These are phyloP conservation scores for Ascochyta clinopodiicola DNA, from an alignment of 2,329 filamentous ascomycete species.

Conservation along the genomic window DNA sequence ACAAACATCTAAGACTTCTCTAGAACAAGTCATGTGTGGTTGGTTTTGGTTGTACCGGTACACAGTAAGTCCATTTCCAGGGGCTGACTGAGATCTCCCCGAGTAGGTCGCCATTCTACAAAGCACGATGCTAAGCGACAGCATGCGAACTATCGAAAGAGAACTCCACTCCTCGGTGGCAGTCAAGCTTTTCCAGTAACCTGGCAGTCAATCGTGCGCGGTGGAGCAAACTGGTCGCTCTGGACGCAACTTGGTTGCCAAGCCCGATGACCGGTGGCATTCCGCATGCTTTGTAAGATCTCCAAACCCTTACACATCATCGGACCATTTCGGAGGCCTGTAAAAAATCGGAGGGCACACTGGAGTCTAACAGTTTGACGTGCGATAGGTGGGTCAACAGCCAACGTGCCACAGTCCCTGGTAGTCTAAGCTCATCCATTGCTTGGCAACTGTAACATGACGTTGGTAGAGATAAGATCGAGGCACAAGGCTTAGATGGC, in stretches of 20 bases:
- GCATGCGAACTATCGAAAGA: not conserved
- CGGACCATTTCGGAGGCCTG: not conserved
- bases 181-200: not conserved
- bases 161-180: not conserved
- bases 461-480: not conserved
- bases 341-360: not conserved
- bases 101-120: not conserved
- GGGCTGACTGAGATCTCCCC: not conserved
- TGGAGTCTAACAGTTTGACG: conserved; percentile 5
- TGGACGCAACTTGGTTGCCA: not conserved
- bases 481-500: not conserved
- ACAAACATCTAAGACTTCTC: not conserved
- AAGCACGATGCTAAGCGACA: not conserved
- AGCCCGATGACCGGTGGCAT: not conserved
- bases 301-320: not conserved
- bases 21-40: not conserved
- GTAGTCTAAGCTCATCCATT: conserved; percentile 1
- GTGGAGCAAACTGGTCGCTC: not conserved
- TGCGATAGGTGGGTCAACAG: conserved; percentile 8
- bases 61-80: not conserved
- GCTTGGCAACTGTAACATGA: conserved; percentile 3
- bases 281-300: conserved; percentile 10
- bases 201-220: not conserved
- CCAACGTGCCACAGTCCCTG: conserved; percentile 3
- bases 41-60: not conserved